Percentiles rank a stretch among this genome's conserved stretches.
Evolutionary conservation across 352 stramenopile genomes (phyloP).

Genomic region (Bremia lactucae): DNA sequence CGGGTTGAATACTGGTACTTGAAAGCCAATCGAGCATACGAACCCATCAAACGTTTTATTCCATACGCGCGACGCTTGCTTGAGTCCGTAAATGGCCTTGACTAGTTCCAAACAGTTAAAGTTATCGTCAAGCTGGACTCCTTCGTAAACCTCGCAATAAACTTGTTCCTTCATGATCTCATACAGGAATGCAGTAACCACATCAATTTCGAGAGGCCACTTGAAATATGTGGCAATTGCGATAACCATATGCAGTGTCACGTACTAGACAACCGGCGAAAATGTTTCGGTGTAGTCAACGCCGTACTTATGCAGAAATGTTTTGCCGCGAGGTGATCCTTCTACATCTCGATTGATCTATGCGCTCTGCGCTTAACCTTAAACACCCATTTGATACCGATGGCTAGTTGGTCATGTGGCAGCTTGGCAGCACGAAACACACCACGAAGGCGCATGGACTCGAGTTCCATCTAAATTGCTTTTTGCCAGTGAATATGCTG

Average conservation of each 20-base stretch:
- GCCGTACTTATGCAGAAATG: slow-evolving; percentile 9
- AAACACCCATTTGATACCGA: not conserved
- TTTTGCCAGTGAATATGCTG: too few relatives aligned
- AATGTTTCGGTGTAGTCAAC: slow-evolving; percentile 1
- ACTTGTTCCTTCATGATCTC: slow-evolving; percentile 5
- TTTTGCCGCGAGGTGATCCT: not conserved
- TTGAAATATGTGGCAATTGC: too few relatives aligned
- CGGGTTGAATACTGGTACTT: too few relatives aligned
- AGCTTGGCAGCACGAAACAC: too few relatives aligned
- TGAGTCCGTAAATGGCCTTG: slow-evolving; percentile 8
- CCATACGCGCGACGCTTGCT: too few relatives aligned
- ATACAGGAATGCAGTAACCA: slow-evolving; percentile 7
- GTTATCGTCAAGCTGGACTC: not conserved
- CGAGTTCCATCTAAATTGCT: too few relatives aligned
- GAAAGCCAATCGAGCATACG: too few relatives aligned
- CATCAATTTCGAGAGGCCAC: too few relatives aligned
- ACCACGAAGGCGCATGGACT: too few relatives aligned
- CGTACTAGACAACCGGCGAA: not conserved
- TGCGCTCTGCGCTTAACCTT: not conserved
- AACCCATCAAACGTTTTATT: too few relatives aligned
- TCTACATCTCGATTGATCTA: not conserved
- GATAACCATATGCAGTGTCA: too few relatives aligned
- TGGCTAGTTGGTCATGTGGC: not conserved
- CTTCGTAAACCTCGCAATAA: not conserved
- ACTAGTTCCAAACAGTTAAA: slow-evolving; percentile 4